phyloP scores from a whole-genome alignment of 805 yeast species.

The Ogataea salicorniae region DNA sequence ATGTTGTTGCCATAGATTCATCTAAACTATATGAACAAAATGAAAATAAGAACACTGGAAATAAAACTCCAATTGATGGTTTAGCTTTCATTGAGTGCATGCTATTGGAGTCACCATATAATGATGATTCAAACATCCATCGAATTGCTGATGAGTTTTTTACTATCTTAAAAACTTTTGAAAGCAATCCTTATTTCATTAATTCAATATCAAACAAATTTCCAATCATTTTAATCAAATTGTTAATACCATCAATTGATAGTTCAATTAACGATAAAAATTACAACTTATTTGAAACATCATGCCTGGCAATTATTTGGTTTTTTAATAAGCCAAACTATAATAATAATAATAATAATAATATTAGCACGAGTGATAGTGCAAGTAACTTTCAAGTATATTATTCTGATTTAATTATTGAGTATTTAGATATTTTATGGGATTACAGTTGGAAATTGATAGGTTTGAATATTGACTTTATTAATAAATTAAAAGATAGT shows the following conservation, averaged over 20 bases:
- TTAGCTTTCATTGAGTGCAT: not conserved
- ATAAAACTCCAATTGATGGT: not conserved
- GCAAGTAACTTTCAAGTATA: not conserved
- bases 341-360: not conserved
- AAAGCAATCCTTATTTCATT: not conserved
- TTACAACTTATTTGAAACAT: not conserved
- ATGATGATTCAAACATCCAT: not conserved
- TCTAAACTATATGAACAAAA: not conserved
- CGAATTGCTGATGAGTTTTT: not conserved
- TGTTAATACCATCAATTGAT: not conserved
- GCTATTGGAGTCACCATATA: not conserved
- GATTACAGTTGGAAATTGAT: not conserved
- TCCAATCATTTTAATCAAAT: not conserved
- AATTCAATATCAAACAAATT: not conserved
- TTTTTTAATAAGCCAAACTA: too few relatives aligned
- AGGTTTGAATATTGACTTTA: not conserved
- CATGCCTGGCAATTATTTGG: not conserved
- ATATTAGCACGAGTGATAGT: not conserved
- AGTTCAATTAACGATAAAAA: not conserved
- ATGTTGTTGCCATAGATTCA: not conserved
- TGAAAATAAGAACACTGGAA: not conserved
- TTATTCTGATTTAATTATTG: not conserved
- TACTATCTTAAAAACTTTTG: not conserved
- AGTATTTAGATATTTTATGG: not conserved
- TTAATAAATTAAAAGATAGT: slow-evolving; percentile 3